Evolutionary conservation across 768 basidiomycete species (phyloP), one percentile per base, ranked within the genome.

Genomic region (Lanmaoa pseudosensibilis): DNA sequence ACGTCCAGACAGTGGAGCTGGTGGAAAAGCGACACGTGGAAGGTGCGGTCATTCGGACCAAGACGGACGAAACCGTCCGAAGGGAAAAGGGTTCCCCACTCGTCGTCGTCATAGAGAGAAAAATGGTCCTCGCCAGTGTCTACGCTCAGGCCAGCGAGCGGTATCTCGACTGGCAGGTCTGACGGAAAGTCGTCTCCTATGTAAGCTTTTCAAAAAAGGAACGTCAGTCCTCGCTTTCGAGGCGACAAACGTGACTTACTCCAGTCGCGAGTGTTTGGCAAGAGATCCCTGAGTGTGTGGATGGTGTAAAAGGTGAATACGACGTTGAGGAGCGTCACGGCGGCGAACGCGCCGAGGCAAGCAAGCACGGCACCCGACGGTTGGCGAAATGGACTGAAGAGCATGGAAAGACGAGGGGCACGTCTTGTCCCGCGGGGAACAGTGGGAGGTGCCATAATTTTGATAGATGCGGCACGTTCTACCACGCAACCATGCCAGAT

Each of bases 1-100:
- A 70, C 57, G 46, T 75, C 71, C 15, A 82, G 60, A 51, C 80
- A 82, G 57, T 82, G 80, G 18, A 79, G 71, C 57, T 82, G 74
- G 63, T 82, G 81, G 67, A 76, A 80, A 60, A 80, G 74, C 33
- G 75, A 69, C 21, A 65, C 63, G 16, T 61, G 71, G 49, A 75
- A 74, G 1, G 73, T 63, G 45, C 69, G 69, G 53, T 73, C 59
- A 36, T 69, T n/a, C 0, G 73, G 66, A 25, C 74, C 74, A 9
- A 76, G 61, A 46, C 65, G 69, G 27, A 73, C 66, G 59, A 72
- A 75, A 3, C 73, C 73, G 21, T 66, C 65, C 2, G 73, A 74
- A 10, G 65, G 63, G 18, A 68, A 75, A 9, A 74, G 60, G 4
- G 69, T 64, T 21, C 66, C 74, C 74, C 74, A 75, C 39, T 73